Evolutionary conservation across 306 rosid species (phyloP).

Genomic region (Acacia confusa): DNA sequence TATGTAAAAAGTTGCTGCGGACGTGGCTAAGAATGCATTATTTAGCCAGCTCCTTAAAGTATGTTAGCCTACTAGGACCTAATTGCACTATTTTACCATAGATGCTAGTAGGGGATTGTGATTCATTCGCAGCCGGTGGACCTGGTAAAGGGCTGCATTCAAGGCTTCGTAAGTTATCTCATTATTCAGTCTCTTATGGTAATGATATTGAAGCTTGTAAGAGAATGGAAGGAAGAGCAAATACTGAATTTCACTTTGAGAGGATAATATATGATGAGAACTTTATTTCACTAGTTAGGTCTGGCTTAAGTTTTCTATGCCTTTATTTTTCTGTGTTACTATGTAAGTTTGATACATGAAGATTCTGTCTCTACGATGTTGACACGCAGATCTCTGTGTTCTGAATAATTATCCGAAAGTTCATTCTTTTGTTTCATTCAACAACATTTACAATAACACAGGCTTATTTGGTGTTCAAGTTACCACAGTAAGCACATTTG

Average conservation of each 20-base stretch:
- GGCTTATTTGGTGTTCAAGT: conserved; percentile 92
- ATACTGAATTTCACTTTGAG: neutral
- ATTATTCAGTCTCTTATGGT: conserved; percentile 11
- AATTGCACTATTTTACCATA: conserved; percentile 34
- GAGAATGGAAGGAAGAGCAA: conserved; percentile 4
- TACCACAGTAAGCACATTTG: conserved; percentile 61
- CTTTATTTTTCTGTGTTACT: conserved; percentile 1
- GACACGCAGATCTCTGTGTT: conserved; percentile 63
- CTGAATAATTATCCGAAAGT: conserved; percentile 63
- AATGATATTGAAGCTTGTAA: conserved; percentile 19
- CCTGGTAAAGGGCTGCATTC: conserved; percentile 97
- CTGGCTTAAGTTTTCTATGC: conserved; percentile 2
- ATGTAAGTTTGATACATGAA: conserved; percentile 24
- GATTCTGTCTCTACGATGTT: conserved; percentile 26
- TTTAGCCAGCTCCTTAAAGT: conserved; percentile 26
- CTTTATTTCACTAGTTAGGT: conserved; percentile 9
- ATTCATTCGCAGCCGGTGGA: conserved; percentile 86
- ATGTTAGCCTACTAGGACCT: conserved; percentile 19
- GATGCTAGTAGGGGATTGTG: conserved; percentile 88
- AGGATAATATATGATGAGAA: neutral
- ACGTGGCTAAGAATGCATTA: conserved; percentile 6
- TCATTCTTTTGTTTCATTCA: conserved; percentile 82
- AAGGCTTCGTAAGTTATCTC: conserved; percentile 66
- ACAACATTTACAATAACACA: conserved; percentile 72
- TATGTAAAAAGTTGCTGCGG: conserved; percentile 1